A percentile compares a stretch with the other conserved stretches of the same genome.
Conservation (phyloP, 2,329 filamentous ascomycete genomes). For the Neofusicoccum cordaticola region DNA sequence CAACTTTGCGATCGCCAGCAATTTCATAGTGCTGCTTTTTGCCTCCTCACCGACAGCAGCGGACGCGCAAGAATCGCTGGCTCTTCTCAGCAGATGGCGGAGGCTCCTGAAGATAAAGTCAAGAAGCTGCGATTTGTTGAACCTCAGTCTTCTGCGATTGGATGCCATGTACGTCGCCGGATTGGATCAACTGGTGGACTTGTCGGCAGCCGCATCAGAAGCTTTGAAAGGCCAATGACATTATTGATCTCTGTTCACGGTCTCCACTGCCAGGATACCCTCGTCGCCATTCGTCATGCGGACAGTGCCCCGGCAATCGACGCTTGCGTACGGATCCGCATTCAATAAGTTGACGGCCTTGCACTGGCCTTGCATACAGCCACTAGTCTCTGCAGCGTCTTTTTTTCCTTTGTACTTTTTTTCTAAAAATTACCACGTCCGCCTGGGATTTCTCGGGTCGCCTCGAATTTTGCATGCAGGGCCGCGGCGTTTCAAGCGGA, state of each 20-base stretch:
- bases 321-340: too few relatives aligned
- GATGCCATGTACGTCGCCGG: slow-evolving; percentile 31
- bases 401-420: not conserved
- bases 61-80: slow-evolving; percentile 31
- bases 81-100: slow-evolving; percentile 30
- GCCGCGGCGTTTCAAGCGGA: not conserved
- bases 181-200: slow-evolving; percentile 27
- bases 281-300: not conserved
- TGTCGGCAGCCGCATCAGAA: slow-evolving; percentile 28
- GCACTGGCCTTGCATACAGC: not conserved
- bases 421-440: not conserved
- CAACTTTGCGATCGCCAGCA: slow-evolving; percentile 34
- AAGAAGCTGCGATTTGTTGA: slow-evolving; percentile 33
- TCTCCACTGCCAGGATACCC: not conserved
- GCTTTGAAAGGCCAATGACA: slow-evolving; percentile 20
- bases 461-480: not conserved
- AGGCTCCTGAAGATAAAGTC: slow-evolving; percentile 31
- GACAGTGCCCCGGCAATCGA: not conserved
- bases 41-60: slow-evolving; percentile 27
- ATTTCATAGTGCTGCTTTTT: slow-evolving; percentile 33
- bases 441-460: too few relatives aligned
- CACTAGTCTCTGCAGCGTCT: not conserved
- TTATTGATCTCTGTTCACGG: not conserved
- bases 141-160: slow-evolving; percentile 29
- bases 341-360: not conserved